Base-by-base conservation (phyloP, 768 basidiomycete species). In the Trichaptum fuscoviolaceum region DNA sequence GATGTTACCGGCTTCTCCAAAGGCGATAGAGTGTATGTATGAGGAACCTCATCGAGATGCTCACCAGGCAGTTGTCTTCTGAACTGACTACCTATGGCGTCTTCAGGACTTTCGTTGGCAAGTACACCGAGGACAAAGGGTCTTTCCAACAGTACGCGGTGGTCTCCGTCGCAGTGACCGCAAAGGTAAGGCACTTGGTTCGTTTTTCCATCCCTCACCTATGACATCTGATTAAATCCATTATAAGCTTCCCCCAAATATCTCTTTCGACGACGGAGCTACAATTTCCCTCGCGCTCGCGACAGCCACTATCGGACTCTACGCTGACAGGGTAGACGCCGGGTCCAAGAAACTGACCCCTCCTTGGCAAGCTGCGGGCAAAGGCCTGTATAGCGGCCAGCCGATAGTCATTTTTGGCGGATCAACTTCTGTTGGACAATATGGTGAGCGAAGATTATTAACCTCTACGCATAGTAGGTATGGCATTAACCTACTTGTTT, bases 21-120 rank as follows among this genome's bases (percentile, higher is more conserved):
- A 34, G 86, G 85, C 1, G 85, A 87, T 72, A 76, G 79, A 72
- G 83, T 87, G 85, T 85, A 75, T 70, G 81, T 71, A 27, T 34
- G 65, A 67, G 12, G 64, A 68, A 27, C 67, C 71, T 25, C n/a
- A 73, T 72, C 17, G 63, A 66, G 24, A 68, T 7, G 73, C 73
- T 2, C 62, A 52, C n/a, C 52, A 67, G n/a, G n/a, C n/a, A n/a
- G 35, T 70, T 74, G 62, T 71, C 73, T 52, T 58, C 62, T 12
- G 73, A 72, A 17, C 70, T 52, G 42, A 52, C 42, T 5, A n/a
- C n/a, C n/a, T n/a, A 34, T 26, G 65, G 27, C 62, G 65, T 68
- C 66, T 67, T 72, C 4, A 42, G 65, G 61, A 7, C 9, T 20
- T 17, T 34, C n/a, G 58, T 12, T 18, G 25, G 25, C 26, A n/a